Percentiles rank a stretch among this genome's conserved stretches.
These are phyloP conservation scores for Scedosporium apiospermum DNA, from an alignment of 2,329 filamentous ascomycete genomes.

Conservation along the genomic window DNA sequence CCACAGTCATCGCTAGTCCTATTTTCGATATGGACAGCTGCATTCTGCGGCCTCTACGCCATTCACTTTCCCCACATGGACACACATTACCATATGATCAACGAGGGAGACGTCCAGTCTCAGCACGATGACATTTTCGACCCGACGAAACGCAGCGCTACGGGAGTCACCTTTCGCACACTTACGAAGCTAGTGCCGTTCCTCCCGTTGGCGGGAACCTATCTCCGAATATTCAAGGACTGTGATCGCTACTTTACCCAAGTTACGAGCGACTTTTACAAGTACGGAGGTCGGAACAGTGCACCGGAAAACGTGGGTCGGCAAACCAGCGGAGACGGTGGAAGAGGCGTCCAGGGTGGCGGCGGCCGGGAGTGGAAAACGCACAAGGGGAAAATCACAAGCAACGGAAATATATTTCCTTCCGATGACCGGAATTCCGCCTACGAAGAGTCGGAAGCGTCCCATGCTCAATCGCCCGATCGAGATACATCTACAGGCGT, in stretches of 20 bases:
- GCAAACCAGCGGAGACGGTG: conserved; percentile 16
- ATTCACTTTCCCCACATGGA: conserved; percentile 63
- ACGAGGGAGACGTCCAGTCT: conserved; percentile 19
- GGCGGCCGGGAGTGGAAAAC: conserved; percentile 46
- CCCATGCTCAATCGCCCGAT: conserved; percentile 9
- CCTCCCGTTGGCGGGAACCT: conserved; percentile 47
- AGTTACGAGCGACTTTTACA: conserved; percentile 30
- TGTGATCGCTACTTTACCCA: conserved; percentile 43
- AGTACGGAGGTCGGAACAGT: conserved; percentile 17
- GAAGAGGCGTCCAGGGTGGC: conserved; percentile 28
- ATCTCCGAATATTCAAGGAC: conserved; percentile 41
- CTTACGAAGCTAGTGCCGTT: conserved; percentile 40
- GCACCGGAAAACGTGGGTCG: conserved; percentile 24
- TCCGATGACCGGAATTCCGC: conserved; percentile 14
- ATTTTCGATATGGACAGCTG: conserved; percentile 58
- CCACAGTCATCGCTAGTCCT: conserved; percentile 59
- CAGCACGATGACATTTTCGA: conserved; percentile 11
- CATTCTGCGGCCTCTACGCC: conserved; percentile 57
- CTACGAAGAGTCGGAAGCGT: conserved; percentile 1
- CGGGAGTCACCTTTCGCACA: conserved; percentile 37
- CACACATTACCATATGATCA: conserved; percentile 39
- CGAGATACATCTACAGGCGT: neutral
- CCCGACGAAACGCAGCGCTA: conserved; percentile 29
- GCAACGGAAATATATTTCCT: conserved; percentile 30
- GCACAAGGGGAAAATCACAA: conserved; percentile 27